Evolutionary conservation across 1,284 basidiomycete species (phyloP), one percentile per base, ranked within the genome.

Genomic region (Cutaneotrichosporon mucoides): DNA sequence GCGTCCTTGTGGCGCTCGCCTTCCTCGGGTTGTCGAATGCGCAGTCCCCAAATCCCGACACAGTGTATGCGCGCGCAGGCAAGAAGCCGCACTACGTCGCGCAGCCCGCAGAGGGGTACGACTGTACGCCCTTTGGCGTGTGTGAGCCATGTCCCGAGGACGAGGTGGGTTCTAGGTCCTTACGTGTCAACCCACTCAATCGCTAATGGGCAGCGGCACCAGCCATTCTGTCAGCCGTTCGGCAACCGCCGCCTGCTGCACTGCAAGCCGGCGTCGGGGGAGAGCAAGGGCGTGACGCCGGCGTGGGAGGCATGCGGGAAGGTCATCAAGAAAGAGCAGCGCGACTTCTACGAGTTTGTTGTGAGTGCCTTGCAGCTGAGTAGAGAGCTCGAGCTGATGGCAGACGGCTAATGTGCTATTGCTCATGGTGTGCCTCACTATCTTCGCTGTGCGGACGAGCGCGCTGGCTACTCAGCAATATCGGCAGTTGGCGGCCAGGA

Each of bases 251-350:
- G 88, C 15, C 82, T 92, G 40, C 82, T 93, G 79, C 90, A 92
- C 73, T 94, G 92, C 64, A 73, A 84, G 15, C 84, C 84, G 59
- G 64, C n/a, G n/a, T 24, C 69, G 10, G 36, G 52, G 3, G 56
- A 64, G 2, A 55, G 57, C 9, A 58, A 60, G 45, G 59, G 65
- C 33, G 88, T 90, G 74, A 85, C 84, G 1, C 86, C 87, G 3
- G 90, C 90, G 2, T 95, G 90, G 90, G 88, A 91, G 71, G 85
- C 89, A 3, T 95, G 92, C 69, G 92, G 92, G 5, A 89, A 89
- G 59, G 88, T 92, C 37, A 80, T 88, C 44, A 78, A 81, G 41
- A 82, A 84, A 64, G 91, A 95, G 76, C 84, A 86, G 50, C 86
- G 84, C 5, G 89, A 91, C 73, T 95, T 90, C 71, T 89, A 85